Conservation (phyloP, 345 rosid species). For the Microthlaspi erraticum region DNA sequence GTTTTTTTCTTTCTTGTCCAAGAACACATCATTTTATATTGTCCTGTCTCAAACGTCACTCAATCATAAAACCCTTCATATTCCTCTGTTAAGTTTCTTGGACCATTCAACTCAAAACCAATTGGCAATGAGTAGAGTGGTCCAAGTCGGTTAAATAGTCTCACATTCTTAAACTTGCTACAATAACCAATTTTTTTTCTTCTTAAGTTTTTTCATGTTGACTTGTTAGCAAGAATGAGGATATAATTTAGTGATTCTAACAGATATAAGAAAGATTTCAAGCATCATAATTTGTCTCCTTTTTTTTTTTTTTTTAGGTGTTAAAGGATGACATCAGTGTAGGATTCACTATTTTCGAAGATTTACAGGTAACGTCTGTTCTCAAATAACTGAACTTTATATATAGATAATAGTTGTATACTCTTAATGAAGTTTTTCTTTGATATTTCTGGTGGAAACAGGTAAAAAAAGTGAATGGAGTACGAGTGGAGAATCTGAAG, state of each 20-base stretch:
- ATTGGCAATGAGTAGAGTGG: no score
- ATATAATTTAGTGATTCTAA: not conserved
- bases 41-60: no score
- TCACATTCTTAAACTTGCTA: no score
- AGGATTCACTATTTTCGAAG: conserved; percentile 67
- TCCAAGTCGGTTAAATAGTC: no score
- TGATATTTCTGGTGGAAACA: conserved; percentile 40
- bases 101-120: no score
- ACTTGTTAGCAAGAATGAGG: not conserved
- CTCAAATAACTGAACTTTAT: no score
- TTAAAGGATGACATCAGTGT: conserved; percentile 75
- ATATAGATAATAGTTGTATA: not conserved
- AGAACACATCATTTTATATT: no score
- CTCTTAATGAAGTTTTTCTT: not conserved
- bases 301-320: conserved; percentile 54
- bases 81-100: no score
- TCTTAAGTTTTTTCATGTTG: not conserved
- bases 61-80: no score
- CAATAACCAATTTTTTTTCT: not conserved
- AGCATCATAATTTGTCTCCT: conserved; percentile 12
- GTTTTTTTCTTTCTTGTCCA: conserved; percentile 2
- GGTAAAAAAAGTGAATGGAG: conserved; percentile 77
- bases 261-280: not conserved
- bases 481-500: conserved; percentile 62
- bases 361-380: conserved; percentile 54